Evolutionary conservation across 352 stramenopile genomes (phyloP).

Genomic region (Pythium angustatum): DNA sequence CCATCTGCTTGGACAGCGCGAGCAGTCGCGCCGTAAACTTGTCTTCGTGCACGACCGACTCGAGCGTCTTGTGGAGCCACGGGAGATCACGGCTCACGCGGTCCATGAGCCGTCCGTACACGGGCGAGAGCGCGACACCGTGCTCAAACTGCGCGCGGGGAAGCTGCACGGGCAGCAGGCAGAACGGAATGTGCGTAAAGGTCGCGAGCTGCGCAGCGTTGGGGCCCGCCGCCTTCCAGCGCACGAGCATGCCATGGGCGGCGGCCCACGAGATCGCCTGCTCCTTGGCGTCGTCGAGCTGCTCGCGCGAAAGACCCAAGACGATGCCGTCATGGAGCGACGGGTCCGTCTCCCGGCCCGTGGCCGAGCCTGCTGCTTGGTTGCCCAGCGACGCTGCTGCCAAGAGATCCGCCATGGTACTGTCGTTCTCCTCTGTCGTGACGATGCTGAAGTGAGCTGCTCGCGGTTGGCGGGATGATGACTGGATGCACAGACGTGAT

Average conservation of each 20-base stretch:
- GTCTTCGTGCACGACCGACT: slow-evolving; percentile 82
- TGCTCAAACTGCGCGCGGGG: slow-evolving; percentile 61
- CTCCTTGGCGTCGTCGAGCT: slow-evolving; percentile 61
- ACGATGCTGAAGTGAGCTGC: not conserved
- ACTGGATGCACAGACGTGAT: not conserved
- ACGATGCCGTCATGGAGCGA: slow-evolving; percentile 33
- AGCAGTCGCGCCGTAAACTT: slow-evolving; percentile 84
- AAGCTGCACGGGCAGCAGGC: slow-evolving; percentile 66
- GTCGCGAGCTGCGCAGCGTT: slow-evolving; percentile 35
- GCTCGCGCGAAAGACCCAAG: slow-evolving; percentile 40
- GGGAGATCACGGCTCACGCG: slow-evolving; percentile 77
- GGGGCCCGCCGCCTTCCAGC: slow-evolving; percentile 44
- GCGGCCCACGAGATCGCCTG: slow-evolving; percentile 74
- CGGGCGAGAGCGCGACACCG: slow-evolving; percentile 61
- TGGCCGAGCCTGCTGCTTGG: slow-evolving; percentile 12
- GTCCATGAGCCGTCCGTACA: slow-evolving; percentile 81
- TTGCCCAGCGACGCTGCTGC: slow-evolving; percentile 27
- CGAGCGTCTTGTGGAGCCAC: slow-evolving; percentile 73
- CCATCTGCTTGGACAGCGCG: slow-evolving; percentile 71
- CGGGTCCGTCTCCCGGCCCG: slow-evolving; percentile 6
- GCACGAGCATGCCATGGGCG: slow-evolving; percentile 71
- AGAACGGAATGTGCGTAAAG: slow-evolving; percentile 82
- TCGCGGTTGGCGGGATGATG: not conserved
- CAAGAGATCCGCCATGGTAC: slow-evolving; percentile 31
- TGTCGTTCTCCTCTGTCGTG: not conserved